These are phyloP conservation scores for Phytophthora vignae DNA, from an alignment of 352 stramenopile species.

Conservation along the genomic window DNA sequence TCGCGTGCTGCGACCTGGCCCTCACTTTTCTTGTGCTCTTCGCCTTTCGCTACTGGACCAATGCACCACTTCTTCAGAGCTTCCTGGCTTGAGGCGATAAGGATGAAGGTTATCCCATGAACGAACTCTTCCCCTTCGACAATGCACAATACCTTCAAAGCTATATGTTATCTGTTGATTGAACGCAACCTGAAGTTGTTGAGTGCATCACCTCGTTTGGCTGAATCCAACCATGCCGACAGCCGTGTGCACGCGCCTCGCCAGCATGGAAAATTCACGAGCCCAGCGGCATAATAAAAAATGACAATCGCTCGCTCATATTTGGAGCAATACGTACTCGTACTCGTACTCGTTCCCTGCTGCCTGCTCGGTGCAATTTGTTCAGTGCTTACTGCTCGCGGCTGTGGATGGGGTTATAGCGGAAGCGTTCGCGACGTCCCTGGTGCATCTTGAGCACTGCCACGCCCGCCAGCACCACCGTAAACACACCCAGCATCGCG, in stretches of 20 bases:
- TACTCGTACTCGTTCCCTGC: constrained; percentile 10
- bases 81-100: neutral
- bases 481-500: constrained; percentile 47
- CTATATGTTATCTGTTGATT: neutral
- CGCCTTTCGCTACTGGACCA: constrained; percentile 6
- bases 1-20: neutral
- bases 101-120: neutral
- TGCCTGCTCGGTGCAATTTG: neutral
- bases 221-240: neutral
- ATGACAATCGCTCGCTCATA: constrained; percentile 31
- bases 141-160: neutral
- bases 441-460: constrained; percentile 42
- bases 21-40: constrained; percentile 17
- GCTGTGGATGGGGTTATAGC: constrained; percentile 61
- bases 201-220: neutral
- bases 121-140: neutral
- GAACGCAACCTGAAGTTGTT: neutral
- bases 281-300: constrained; percentile 7
- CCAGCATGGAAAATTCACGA: neutral
- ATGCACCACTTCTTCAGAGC: neutral
- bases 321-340: constrained; percentile 28
- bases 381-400: constrained; percentile 37
- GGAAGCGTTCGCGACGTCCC: constrained; percentile 44
- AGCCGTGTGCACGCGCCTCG: neutral
- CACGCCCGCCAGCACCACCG: constrained; percentile 39